phyloP scores from a whole-genome alignment of 1,284 basidiomycete genomes.

The Ustilago esculenta region DNA sequence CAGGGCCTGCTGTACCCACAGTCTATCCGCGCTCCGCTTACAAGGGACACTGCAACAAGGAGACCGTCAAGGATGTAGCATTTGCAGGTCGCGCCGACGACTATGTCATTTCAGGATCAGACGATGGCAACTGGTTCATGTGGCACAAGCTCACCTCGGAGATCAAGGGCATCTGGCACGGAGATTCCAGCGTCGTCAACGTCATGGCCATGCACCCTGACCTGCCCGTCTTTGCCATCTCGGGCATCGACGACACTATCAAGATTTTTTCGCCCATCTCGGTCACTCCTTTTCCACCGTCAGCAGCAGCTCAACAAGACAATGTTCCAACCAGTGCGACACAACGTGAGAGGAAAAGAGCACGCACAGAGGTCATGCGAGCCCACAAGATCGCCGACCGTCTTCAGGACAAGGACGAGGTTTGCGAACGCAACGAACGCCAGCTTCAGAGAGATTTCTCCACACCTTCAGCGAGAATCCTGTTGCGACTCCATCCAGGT shows the following conservation, averaged over 20 bases:
- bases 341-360: background rate
- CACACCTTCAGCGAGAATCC: slow-evolving; percentile 4
- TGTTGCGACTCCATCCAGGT: slow-evolving; percentile 16
- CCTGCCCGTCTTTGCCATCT: slow-evolving; percentile 81
- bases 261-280: slow-evolving; percentile 79
- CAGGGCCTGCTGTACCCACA: slow-evolving; percentile 67
- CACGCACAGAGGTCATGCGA: background rate
- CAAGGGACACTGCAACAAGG: slow-evolving; percentile 80
- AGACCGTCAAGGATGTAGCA: slow-evolving; percentile 91
- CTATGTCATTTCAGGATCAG: slow-evolving; percentile 84
- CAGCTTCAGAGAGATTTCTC: background rate
- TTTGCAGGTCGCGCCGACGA: slow-evolving; percentile 82
- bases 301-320: background rate
- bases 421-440: slow-evolving; percentile 10
- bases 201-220: slow-evolving; percentile 82
- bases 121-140: slow-evolving; percentile 80
- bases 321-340: background rate
- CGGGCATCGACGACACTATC: slow-evolving; percentile 86
- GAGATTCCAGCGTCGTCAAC: slow-evolving; percentile 73
- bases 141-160: slow-evolving; percentile 67
- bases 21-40: slow-evolving; percentile 78
- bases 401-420: slow-evolving; percentile 22
- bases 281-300: slow-evolving; percentile 14
- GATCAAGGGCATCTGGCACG: slow-evolving; percentile 49
- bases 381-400: slow-evolving; percentile 13